Conservation (phyloP, 75 land plant genomes). For the Adiantum capillusveneris region DNA sequence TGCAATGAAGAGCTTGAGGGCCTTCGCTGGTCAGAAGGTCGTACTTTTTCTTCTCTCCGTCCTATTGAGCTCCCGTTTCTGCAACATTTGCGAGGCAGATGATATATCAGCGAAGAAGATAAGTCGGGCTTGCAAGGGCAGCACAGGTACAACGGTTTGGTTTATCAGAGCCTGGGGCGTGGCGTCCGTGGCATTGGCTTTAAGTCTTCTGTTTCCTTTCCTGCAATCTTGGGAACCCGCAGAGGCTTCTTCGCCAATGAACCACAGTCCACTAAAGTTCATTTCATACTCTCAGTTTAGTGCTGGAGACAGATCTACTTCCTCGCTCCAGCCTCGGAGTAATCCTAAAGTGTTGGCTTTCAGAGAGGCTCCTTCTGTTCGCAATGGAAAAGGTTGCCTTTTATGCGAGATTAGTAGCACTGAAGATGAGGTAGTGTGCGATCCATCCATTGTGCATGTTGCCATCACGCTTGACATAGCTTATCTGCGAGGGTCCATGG, state of each 20-base stretch:
- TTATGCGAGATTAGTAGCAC: conserved; percentile 17
- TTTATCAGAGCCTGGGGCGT: conserved; percentile 36
- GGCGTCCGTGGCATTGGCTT: conserved; percentile 37
- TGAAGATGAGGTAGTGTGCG: conserved; percentile 14
- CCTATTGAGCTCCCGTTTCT: not conserved
- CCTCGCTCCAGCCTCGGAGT: no score
- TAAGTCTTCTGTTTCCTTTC: conserved; percentile 47
- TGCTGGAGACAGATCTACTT: not conserved
- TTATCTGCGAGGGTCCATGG: conserved; percentile 61
- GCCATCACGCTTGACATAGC: conserved; percentile 41
- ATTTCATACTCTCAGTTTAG: not conserved
- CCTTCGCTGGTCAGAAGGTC: not conserved
- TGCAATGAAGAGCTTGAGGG: conserved; percentile 9
- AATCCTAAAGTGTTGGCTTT: not conserved
- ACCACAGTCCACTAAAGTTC: not conserved
- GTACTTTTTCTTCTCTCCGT: not conserved
- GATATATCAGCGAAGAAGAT: not conserved
- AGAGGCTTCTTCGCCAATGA: conserved; percentile 28
- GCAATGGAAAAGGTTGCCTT: conserved; percentile 63
- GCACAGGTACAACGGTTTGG: conserved; percentile 34
- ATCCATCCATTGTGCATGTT: conserved; percentile 41
- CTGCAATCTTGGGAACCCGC: conserved; percentile 70
- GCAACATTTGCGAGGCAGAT: not conserved
- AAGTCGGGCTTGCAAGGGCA: not conserved
- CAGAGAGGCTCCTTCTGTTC: conserved; percentile 41